A percentile compares a stretch with the other conserved stretches of the same genome.
These are phyloP conservation scores for Naegleria fowleri DNA, from an alignment of 208 protist species.

Conservation along the genomic window DNA sequence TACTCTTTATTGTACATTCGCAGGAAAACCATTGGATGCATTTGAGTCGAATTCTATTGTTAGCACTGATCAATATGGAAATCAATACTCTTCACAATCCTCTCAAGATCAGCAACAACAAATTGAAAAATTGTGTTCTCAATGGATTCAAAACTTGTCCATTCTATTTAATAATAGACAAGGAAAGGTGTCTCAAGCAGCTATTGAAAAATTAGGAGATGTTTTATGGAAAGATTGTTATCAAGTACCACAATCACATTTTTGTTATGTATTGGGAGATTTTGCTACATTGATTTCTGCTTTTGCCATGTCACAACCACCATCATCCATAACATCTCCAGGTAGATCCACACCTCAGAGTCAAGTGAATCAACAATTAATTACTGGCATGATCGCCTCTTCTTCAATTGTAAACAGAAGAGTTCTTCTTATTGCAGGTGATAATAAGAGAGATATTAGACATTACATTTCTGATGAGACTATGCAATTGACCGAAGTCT, in stretches of 20 bases:
- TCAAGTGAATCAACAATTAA: background rate
- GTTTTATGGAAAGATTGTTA: background rate
- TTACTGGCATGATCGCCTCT: background rate
- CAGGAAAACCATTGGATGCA: background rate
- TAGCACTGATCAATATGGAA: background rate
- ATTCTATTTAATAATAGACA: background rate
- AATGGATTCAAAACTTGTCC: background rate
- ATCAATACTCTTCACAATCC: background rate
- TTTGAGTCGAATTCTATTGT: background rate
- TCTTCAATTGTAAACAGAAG: background rate
- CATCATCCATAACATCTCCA: background rate
- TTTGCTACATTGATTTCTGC: background rate
- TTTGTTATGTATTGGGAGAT: background rate
- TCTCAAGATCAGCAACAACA: background rate
- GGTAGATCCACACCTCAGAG: background rate
- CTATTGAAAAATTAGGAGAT: slow-evolving; percentile 4
- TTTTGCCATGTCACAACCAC: background rate
- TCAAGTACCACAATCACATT: background rate
- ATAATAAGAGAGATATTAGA: background rate
- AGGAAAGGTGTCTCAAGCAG: background rate
- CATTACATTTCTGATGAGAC: background rate
- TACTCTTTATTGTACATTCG: background rate
- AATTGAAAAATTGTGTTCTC: background rate
- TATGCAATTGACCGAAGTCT: background rate
- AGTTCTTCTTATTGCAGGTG: background rate